These are phyloP conservation scores for Quercus cerris DNA, from an alignment of 306 rosid species.

Conservation along the genomic window DNA sequence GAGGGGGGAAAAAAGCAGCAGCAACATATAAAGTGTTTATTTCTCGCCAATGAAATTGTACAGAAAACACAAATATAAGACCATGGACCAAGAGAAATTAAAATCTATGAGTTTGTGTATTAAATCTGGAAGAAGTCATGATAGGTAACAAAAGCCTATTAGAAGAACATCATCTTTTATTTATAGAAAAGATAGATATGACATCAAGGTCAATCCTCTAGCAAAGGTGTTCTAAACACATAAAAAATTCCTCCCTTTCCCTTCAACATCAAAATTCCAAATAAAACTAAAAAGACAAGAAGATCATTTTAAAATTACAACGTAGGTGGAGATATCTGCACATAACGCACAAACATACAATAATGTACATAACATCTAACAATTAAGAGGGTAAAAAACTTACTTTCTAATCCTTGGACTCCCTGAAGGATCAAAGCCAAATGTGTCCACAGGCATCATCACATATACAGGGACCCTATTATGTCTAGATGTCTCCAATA, in stretches of 20 bases:
- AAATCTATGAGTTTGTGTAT: not conserved
- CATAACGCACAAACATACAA: not conserved
- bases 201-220: no score
- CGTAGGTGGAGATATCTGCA: not conserved
- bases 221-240: no score
- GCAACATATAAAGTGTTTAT: constrained; percentile 6
- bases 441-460: constrained; percentile 33
- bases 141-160: not conserved
- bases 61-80: not conserved
- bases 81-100: not conserved
- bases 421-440: constrained; percentile 28
- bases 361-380: not conserved
- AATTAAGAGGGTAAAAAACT: constrained; percentile 4
- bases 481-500: constrained; percentile 10
- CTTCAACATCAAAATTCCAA: no score
- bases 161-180: not conserved
- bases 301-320: not conserved
- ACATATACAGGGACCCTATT: constrained; percentile 29
- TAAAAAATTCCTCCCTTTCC: no score
- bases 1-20: not conserved
- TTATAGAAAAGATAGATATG: not conserved
- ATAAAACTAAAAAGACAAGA: not conserved
- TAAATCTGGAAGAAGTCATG: not conserved
- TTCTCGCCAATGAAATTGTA: not conserved
- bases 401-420: constrained; percentile 22